These are phyloP conservation scores for Chlamydomonas sp. DNA, from an alignment of 139 green algal species.

Conservation along the genomic window DNA sequence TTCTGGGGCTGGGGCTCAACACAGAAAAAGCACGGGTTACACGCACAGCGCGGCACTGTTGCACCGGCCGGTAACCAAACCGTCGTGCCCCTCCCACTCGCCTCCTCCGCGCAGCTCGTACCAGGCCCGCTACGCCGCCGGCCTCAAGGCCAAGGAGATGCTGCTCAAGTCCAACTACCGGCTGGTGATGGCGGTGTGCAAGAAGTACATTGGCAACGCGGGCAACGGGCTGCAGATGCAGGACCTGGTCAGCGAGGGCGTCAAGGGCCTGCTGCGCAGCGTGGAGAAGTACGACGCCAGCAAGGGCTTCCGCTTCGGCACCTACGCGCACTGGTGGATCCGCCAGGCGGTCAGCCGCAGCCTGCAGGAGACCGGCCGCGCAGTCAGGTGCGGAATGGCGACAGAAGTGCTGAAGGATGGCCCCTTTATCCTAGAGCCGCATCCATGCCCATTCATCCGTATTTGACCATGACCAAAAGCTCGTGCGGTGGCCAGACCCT, in stretches of 20 bases:
- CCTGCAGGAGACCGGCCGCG: slow-evolving; percentile 70
- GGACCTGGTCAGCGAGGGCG: slow-evolving; percentile 88
- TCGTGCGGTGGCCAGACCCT: too few species aligned
- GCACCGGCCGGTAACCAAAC: neutral
- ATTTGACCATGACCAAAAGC: too few species aligned
- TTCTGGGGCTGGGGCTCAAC: neutral
- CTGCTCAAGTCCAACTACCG: slow-evolving; percentile 95
- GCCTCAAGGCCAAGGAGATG: slow-evolving; percentile 72
- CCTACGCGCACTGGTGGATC: slow-evolving; percentile 99
- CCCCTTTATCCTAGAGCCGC: neutral
- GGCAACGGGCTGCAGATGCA: slow-evolving; percentile 46
- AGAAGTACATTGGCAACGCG: slow-evolving; percentile 78
- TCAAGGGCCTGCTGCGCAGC: slow-evolving; percentile 81
- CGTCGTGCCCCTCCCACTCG: neutral
- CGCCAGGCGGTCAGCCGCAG: slow-evolving; percentile 79
- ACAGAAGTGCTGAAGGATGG: too few species aligned
- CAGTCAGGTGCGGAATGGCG: slow-evolving; percentile 60
- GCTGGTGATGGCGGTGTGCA: slow-evolving; percentile 92
- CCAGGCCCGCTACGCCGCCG: slow-evolving; percentile 46
- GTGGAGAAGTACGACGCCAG: slow-evolving; percentile 93
- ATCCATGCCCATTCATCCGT: neutral
- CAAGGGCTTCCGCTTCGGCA: slow-evolving; percentile 96
- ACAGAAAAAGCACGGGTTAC: neutral
- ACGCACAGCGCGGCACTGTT: neutral
- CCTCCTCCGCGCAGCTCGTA: neutral